Evolutionary conservation across 2,329 filamentous ascomycete genomes (phyloP).

Genomic region (Cercospora brassicicola): DNA sequence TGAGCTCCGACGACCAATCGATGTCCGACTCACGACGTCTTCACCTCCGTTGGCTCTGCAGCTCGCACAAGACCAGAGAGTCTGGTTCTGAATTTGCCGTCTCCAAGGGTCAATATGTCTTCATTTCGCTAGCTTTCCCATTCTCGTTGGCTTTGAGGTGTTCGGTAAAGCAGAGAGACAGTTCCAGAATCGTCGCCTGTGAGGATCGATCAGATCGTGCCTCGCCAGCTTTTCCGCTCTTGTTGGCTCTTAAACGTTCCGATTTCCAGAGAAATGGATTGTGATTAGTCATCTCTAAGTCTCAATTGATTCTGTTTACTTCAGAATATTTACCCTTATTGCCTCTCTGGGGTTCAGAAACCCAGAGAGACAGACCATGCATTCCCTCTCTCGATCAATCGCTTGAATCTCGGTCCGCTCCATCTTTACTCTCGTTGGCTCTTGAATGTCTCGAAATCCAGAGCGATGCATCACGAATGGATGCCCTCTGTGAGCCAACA

Average conservation of each 20-base stretch:
- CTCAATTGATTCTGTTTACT: background rate
- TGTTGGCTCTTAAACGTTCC: background rate
- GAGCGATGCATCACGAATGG: background rate
- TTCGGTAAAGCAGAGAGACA: background rate
- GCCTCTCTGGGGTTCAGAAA: background rate
- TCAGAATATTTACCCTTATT: background rate
- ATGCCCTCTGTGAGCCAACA: background rate
- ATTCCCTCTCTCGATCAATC: background rate
- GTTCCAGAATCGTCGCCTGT: background rate
- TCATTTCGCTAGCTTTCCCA: background rate
- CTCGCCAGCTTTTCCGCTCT: background rate
- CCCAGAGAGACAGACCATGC: background rate
- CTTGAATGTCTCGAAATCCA: background rate
- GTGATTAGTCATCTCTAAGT: background rate
- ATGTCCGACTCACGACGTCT: background rate
- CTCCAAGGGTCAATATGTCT: too few relatives aligned
- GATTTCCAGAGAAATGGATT: background rate
- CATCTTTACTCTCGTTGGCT: background rate
- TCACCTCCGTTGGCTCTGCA: background rate
- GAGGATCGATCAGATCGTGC: fast-evolving
- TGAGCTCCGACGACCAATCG: background rate
- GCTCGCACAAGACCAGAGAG: background rate
- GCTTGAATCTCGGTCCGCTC: background rate
- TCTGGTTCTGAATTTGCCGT: too few relatives aligned
- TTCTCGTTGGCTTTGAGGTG: background rate